Percentiles rank a stretch among this genome's conserved stretches.
Conservation (phyloP, 1,284 basidiomycete species). For the Malassezia yamatoensis region DNA sequence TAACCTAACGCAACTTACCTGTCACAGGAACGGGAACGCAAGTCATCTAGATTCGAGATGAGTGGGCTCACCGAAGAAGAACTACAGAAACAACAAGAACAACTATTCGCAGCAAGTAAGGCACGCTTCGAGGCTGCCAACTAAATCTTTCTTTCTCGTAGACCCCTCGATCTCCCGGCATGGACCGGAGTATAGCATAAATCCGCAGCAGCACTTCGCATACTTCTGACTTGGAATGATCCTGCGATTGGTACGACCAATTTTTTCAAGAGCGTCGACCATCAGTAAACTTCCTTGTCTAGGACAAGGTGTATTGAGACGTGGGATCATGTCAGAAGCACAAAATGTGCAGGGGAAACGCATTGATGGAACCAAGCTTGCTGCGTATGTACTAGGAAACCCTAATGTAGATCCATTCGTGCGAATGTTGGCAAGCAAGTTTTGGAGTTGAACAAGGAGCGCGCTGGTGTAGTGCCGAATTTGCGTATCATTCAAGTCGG, state of each 20-base stretch:
- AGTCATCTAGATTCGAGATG: slow-evolving; percentile 59
- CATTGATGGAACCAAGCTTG: slow-evolving; percentile 74
- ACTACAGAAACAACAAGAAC: slow-evolving; percentile 73
- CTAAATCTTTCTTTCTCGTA: slow-evolving; percentile 4
- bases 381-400: slow-evolving; percentile 58
- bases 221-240: not conserved
- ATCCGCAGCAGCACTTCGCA: not conserved
- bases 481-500: slow-evolving; percentile 93
- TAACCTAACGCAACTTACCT: not conserved
- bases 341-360: not conserved
- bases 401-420: slow-evolving; percentile 22
- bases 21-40: slow-evolving; percentile 56
- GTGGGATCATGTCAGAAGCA: not conserved
- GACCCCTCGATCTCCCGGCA: too few relatives aligned
- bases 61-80: slow-evolving; percentile 87
- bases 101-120: slow-evolving; percentile 75
- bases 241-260: not conserved
- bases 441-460: slow-evolving; percentile 49
- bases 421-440: slow-evolving; percentile 32
- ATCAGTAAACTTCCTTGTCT: not conserved
- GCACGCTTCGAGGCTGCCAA: slow-evolving; percentile 52
- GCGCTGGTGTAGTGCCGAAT: slow-evolving; percentile 75
- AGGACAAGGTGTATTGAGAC: too few relatives aligned
- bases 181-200: not conserved
- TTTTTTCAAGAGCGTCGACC: not conserved